Base-by-base conservation (phyloP, 345 rosid species). In the Cardamine resedifolia region DNA sequence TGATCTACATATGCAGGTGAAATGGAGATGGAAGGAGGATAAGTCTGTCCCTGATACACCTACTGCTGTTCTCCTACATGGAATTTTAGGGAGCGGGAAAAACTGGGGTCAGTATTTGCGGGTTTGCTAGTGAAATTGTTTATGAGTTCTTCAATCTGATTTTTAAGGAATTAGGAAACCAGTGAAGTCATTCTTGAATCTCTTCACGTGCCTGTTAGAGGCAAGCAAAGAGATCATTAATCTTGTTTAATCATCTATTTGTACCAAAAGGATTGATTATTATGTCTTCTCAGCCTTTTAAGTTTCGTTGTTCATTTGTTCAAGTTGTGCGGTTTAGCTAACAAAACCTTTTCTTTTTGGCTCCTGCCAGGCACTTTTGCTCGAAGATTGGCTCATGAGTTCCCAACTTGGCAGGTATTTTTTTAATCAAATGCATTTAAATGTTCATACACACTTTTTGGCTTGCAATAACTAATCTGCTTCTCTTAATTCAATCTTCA, bases 331-430 rank as follows among this genome's bases (percentile, higher is more conserved):
- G 36, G 47, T 63, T 28, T 52, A 28, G 15, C 69, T 76, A 53
- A 55, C 36, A 0, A 16, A 15, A 47, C 6, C 7, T 38, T 27
- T 23, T 31, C 10, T 36, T 21, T 15, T 6, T 73, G 61, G 16
- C 14, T 34, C 14, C 7, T 77, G 26, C 56, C 38, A 94, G 98
- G 97, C 64, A 84, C 89, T 72, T 94, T 94, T 84, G 90, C 96
- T 59, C 82, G 89, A 38, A 83, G 97, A 73, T 71, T 94, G 65
- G 92, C 95, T 14, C 83, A 83, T 68, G 97, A 85, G 78, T 94
- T 87, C 76, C 97, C 98, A 41, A 76, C 84, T 23, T 94, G 98
- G 98, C 98, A 94, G 98, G 98, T 88, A 57, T 59, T 7, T 12
- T 34, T 39, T 10, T 56, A 6, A 0, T 4, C 16, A 16, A 2